Percentiles rank a stretch among this genome's conserved stretches.
phyloP scores from a whole-genome alignment of 495 filamentous ascomycete genomes.

The Durotheca rogersii region DNA sequence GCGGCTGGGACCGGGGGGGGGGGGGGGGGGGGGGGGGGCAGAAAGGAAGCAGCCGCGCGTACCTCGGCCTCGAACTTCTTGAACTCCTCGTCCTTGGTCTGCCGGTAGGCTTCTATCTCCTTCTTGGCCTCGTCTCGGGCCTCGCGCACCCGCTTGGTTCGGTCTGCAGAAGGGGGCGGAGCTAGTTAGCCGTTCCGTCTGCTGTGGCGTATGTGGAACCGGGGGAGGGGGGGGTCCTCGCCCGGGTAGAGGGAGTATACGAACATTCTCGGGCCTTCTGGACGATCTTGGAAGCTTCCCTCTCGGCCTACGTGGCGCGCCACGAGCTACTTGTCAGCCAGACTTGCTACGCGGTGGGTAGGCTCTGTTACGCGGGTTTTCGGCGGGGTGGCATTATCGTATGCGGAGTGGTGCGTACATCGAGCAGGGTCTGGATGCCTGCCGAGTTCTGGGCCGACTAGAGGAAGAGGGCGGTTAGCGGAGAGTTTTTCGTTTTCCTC shows the following conservation, averaged over 20 bases:
- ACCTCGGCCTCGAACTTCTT: constrained; percentile 94
- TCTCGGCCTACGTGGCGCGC: constrained; percentile 69
- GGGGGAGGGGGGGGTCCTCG: background rate
- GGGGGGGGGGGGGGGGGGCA: background rate
- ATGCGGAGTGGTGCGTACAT: constrained; percentile 63
- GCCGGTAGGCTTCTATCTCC: constrained; percentile 93
- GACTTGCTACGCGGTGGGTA: background rate
- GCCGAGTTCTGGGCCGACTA: constrained; percentile 97
- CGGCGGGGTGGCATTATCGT: background rate
- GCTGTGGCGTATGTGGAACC: background rate
- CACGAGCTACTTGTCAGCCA: constrained; percentile 18
- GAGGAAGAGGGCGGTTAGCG: constrained; percentile 27
- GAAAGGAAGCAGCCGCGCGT: constrained; percentile 15
- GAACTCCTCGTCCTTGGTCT: constrained; percentile 89
- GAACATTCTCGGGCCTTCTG: constrained; percentile 66
- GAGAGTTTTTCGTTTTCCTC: too few species aligned
- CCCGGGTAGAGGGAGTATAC: constrained; percentile 10
- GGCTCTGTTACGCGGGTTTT: background rate
- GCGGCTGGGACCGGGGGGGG: too few species aligned
- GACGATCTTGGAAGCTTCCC: constrained; percentile 98
- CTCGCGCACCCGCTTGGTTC: constrained; percentile 94
- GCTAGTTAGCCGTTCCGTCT: background rate
- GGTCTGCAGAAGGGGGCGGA: constrained; percentile 58
- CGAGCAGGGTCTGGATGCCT: constrained; percentile 97
- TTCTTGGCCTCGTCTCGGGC: constrained; percentile 94